Evolutionary conservation across 2,329 filamentous ascomycete species (phyloP).

Genomic region (Aspergillus sclerotialis): DNA sequence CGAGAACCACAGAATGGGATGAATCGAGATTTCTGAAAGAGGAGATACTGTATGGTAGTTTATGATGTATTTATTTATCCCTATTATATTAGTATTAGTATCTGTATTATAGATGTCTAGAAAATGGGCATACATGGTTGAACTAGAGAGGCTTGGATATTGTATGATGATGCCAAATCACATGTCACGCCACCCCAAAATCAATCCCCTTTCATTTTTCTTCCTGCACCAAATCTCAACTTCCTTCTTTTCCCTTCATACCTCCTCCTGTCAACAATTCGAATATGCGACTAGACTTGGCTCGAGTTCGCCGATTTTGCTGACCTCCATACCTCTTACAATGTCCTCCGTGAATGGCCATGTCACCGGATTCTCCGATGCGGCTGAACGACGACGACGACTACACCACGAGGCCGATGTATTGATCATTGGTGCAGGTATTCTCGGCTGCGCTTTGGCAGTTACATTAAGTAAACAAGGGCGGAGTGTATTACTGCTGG

Average conservation of each 20-base stretch:
- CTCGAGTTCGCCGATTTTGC: conserved; percentile 7
- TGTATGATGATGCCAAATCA: conserved; percentile 21
- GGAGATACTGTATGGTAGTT: background rate
- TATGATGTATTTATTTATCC: background rate
- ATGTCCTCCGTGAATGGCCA: conserved; percentile 16
- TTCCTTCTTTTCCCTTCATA: conserved; percentile 1
- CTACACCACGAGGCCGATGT: conserved; percentile 65
- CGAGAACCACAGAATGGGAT: background rate
- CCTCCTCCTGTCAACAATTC: too few species aligned
- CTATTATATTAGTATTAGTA: too few species aligned
- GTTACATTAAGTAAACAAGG: conserved; percentile 81
- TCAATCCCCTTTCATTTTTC: too few species aligned
- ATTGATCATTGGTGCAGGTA: conserved; percentile 84
- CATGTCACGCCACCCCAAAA: conserved; percentile 29
- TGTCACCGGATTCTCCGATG: conserved; percentile 14
- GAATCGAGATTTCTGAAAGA: background rate
- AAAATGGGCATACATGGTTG: too few species aligned
- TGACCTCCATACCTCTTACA: conserved; percentile 11
- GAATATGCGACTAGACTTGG: conserved; percentile 15
- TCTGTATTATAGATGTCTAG: too few species aligned
- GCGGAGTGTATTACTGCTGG: conserved; percentile 81
- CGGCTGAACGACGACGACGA: conserved; percentile 40
- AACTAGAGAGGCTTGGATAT: too few species aligned
- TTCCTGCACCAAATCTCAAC: too few species aligned
- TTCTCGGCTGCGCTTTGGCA: conserved; percentile 82